Conservation (phyloP, 2,329 filamentous ascomycete species). For the Aureobasidium sp. region DNA sequence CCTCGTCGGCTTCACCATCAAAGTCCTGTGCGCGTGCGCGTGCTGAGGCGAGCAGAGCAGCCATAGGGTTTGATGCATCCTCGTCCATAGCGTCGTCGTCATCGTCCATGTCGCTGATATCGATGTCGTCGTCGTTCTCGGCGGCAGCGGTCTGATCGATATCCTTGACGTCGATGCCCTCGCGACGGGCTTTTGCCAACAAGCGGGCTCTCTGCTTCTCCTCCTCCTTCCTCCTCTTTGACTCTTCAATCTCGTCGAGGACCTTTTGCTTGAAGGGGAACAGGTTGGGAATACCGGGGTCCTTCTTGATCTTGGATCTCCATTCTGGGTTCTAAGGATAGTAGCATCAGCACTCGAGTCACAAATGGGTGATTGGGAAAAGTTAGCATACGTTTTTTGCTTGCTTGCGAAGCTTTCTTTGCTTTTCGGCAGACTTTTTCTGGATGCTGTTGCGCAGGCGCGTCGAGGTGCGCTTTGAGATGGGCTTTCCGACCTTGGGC, state of each 20-base stretch:
- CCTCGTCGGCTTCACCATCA: slow-evolving; percentile 51
- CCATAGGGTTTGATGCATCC: slow-evolving; percentile 77
- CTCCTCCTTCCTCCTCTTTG: slow-evolving; percentile 69
- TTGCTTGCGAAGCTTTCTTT: slow-evolving; percentile 78
- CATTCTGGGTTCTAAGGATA: slow-evolving; percentile 75
- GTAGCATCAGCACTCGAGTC: slow-evolving; percentile 17
- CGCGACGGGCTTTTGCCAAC: slow-evolving; percentile 46
- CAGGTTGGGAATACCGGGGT: slow-evolving; percentile 92
- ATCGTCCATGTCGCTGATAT: slow-evolving; percentile 47
- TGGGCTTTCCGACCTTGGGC: slow-evolving; percentile 49
- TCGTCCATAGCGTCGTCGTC: slow-evolving; percentile 48
- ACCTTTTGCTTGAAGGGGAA: slow-evolving; percentile 98
- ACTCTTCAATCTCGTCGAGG: slow-evolving; percentile 88
- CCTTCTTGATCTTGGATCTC: slow-evolving; percentile 91
- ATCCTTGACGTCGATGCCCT: slow-evolving; percentile 26
- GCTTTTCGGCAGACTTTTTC: slow-evolving; percentile 83
- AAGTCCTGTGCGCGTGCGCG: slow-evolving; percentile 68
- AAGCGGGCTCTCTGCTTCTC: slow-evolving; percentile 64
- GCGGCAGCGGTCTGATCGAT: slow-evolving; percentile 28
- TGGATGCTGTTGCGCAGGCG: slow-evolving; percentile 93
- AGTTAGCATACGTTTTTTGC: slow-evolving; percentile 62
- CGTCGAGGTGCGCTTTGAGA: slow-evolving; percentile 84
- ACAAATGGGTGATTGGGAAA: neutral
- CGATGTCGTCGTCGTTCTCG: slow-evolving; percentile 37
- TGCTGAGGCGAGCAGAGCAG: slow-evolving; percentile 79